A percentile compares a stretch with the other conserved stretches of the same genome.
These are phyloP conservation scores for Takakia lepidozioides DNA, from an alignment of 225 moss, liverwort and hornwort genomes.

Conservation along the genomic window DNA sequence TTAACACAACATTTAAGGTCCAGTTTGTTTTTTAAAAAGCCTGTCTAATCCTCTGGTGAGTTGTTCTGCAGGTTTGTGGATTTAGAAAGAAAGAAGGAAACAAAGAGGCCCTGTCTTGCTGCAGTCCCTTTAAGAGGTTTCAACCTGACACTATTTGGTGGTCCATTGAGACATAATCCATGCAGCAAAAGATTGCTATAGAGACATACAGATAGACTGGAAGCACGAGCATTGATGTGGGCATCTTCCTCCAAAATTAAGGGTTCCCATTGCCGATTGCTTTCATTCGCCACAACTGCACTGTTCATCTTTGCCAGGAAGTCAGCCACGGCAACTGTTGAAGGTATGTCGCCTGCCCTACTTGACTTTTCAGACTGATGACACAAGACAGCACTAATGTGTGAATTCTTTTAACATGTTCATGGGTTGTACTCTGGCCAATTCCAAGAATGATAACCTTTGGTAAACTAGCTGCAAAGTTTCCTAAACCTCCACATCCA, in stretches of 20 bases:
- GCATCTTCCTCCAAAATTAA: slow-evolving; percentile 84
- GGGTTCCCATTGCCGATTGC: slow-evolving; percentile 52
- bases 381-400: too few relatives aligned
- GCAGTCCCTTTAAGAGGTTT: too few relatives aligned
- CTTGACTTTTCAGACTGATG: slow-evolving; percentile 68
- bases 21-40: too few relatives aligned
- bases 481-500: too few relatives aligned
- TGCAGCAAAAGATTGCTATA: neutral
- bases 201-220: slow-evolving; percentile 66
- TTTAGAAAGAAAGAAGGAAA: too few relatives aligned
- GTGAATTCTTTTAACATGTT: too few relatives aligned
- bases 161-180: neutral
- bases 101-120: too few relatives aligned
- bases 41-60: neutral
- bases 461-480: too few relatives aligned
- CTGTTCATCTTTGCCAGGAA: slow-evolving; percentile 56
- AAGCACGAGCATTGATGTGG: slow-evolving; percentile 79
- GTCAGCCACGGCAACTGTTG: slow-evolving; percentile 49
- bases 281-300: slow-evolving; percentile 16
- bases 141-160: too few relatives aligned
- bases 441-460: too few relatives aligned
- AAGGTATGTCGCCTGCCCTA: slow-evolving; percentile 57
- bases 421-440: too few relatives aligned
- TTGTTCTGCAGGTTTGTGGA: neutral
- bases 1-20: too few relatives aligned